These are phyloP conservation scores for Magnaporthiopsis incrustans DNA, from an alignment of 2,329 filamentous ascomycete species.

Conservation along the genomic window DNA sequence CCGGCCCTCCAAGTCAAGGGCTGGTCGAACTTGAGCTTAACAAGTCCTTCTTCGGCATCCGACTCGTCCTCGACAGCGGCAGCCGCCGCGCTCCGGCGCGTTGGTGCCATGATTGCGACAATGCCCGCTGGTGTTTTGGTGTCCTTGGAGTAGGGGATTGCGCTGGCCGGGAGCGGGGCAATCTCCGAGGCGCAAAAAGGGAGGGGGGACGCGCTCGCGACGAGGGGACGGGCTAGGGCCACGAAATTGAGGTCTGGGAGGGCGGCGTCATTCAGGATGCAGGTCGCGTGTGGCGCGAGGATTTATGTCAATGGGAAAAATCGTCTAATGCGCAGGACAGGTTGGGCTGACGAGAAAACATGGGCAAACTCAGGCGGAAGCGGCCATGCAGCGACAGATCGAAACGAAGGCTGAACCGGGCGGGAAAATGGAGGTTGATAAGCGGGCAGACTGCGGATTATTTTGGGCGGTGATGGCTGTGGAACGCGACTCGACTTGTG, in stretches of 20 bases:
- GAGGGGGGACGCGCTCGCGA: slow-evolving; percentile 2
- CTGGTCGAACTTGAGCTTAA: slow-evolving; percentile 69
- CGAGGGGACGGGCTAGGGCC: not conserved
- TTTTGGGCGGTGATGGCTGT: not conserved
- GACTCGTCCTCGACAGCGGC: slow-evolving; percentile 6
- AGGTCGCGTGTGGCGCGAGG: not conserved
- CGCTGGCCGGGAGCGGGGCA: not conserved
- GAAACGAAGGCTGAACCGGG: not conserved
- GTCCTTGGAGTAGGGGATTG: no score
- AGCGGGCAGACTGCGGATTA: not conserved
- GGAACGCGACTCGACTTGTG: not conserved
- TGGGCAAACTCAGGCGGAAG: not conserved
- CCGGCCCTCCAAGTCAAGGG: slow-evolving; percentile 86
- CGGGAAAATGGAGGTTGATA: not conserved
- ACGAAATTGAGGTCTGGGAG: not conserved
- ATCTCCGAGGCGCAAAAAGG: not conserved
- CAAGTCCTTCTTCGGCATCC: slow-evolving; percentile 19
- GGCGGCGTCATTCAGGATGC: not conserved
- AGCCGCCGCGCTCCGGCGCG: slow-evolving; percentile 6
- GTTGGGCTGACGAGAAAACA: not conserved
- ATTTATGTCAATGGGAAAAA: not conserved
- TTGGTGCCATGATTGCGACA: slow-evolving; percentile 6
- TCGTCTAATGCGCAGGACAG: not conserved
- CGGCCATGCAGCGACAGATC: not conserved
- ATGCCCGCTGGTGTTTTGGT: not conserved